These are phyloP conservation scores for Sugiyamaella boreocaroliniensis DNA, from an alignment of 805 yeast species.

Conservation along the genomic window DNA sequence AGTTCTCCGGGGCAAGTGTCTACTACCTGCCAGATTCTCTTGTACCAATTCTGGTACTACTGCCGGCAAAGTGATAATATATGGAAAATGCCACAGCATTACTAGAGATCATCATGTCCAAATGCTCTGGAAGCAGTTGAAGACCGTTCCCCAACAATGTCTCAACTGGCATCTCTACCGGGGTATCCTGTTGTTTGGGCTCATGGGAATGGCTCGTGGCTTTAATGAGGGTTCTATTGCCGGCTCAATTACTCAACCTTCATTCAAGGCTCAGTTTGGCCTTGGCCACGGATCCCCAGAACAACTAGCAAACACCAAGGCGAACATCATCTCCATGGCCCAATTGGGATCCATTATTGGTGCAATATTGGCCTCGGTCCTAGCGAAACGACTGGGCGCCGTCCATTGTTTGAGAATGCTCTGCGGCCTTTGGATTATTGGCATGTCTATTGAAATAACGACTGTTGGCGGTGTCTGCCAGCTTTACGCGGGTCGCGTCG, in stretches of 20 bases:
- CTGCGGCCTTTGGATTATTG: slow-evolving; percentile 40
- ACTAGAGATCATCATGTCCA: background rate
- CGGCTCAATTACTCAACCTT: slow-evolving; percentile 39
- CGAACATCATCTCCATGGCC: slow-evolving; percentile 54
- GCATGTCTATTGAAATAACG: slow-evolving; percentile 45
- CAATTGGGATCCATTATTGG: slow-evolving; percentile 53
- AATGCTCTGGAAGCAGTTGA: background rate
- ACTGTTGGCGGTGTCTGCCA: slow-evolving; percentile 35
- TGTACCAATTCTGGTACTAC: too few species aligned
- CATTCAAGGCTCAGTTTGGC: slow-evolving; percentile 41
- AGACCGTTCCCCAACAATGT: background rate
- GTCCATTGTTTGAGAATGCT: slow-evolving; percentile 41
- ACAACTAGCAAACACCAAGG: slow-evolving; percentile 41
- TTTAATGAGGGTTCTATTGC: slow-evolving; percentile 50
- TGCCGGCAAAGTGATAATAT: too few species aligned
- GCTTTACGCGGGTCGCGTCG: slow-evolving; percentile 47
- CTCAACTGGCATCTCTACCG: slow-evolving; percentile 34
- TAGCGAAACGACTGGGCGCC: slow-evolving; percentile 48
- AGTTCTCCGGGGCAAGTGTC: too few species aligned
- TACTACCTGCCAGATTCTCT: too few species aligned
- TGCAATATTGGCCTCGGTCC: slow-evolving; percentile 41
- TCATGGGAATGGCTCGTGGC: slow-evolving; percentile 52
- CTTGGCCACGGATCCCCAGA: slow-evolving; percentile 33
- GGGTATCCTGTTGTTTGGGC: slow-evolving; percentile 45
- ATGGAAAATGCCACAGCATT: too few species aligned